A percentile compares a stretch with the other conserved stretches of the same genome.
These are phyloP conservation scores for Ophiocordyceps camponoti-rufipedis DNA, from an alignment of 2,329 filamentous ascomycete genomes.

Conservation along the genomic window DNA sequence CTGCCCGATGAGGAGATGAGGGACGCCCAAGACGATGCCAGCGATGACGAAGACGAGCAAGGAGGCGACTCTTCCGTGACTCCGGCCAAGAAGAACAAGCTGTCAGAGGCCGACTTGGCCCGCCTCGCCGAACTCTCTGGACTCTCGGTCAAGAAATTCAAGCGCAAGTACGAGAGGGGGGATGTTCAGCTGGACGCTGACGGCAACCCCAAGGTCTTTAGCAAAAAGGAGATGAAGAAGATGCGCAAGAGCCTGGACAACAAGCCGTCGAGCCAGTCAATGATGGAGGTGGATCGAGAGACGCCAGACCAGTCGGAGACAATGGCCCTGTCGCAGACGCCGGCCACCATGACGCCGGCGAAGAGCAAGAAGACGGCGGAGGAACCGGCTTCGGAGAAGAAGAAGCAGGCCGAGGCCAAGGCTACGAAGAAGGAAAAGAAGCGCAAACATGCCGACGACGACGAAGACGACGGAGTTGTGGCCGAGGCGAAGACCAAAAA, in stretches of 20 bases:
- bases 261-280: constrained; percentile 18
- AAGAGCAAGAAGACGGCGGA: constrained; percentile 34
- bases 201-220: constrained; percentile 47
- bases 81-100: constrained; percentile 19
- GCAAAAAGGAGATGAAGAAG: constrained; percentile 65
- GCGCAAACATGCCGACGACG: constrained; percentile 50
- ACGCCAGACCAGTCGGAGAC: constrained; percentile 15
- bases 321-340: too few relatives aligned
- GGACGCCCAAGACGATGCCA: constrained; percentile 20
- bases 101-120: constrained; percentile 38
- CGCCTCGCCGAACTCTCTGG: constrained; percentile 47
- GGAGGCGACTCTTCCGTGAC: constrained; percentile 2
- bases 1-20: constrained; percentile 25
- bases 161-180: constrained; percentile 59
- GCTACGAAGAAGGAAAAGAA: constrained; percentile 48
- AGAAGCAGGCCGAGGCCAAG: constrained; percentile 39
- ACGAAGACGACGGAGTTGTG: constrained; percentile 48
- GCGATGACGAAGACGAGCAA: constrained; percentile 6
- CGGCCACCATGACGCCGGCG: constrained; percentile 14
- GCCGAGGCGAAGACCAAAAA: constrained; percentile 32
- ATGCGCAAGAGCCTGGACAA: constrained; percentile 42
- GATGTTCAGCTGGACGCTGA: constrained; percentile 49
- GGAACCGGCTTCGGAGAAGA: constrained; percentile 34
- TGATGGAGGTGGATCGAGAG: constrained; percentile 8
- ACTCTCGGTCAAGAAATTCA: constrained; percentile 58